phyloP scores from a whole-genome alignment of 2,329 filamentous ascomycete species.

The Claviceps digitariae region DNA sequence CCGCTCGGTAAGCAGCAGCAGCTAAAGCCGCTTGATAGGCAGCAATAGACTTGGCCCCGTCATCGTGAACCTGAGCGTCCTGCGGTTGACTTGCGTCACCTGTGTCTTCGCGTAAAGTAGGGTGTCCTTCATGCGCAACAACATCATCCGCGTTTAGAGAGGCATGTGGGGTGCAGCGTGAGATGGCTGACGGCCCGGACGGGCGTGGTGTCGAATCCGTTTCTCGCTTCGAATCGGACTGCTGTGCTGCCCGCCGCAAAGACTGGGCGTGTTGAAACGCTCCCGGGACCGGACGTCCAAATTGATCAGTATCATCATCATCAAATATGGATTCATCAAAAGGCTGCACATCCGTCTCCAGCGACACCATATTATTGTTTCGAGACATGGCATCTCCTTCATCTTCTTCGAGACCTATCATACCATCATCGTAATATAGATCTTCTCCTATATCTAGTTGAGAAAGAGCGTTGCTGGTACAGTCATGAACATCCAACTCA shows the following conservation, averaged over 20 bases:
- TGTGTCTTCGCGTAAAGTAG: neutral
- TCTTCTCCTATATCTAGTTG: conserved; percentile 37
- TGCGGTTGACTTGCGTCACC: neutral
- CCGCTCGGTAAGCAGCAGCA: conserved; percentile 65
- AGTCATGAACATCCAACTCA: conserved; percentile 30
- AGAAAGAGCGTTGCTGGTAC: conserved; percentile 6
- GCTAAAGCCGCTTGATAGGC: conserved; percentile 77
- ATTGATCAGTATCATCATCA: conserved; percentile 48
- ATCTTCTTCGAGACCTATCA: conserved; percentile 32
- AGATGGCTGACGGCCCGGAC: conserved; percentile 29
- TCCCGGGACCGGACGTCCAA: conserved; percentile 45
- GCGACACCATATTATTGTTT: conserved; percentile 26
- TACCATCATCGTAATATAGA: conserved; percentile 56
- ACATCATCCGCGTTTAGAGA: conserved; percentile 26
- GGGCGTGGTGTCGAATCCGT: conserved; percentile 32
- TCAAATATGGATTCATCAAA: conserved; percentile 69
- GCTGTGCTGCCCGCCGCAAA: conserved; percentile 22
- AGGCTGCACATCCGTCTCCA: conserved; percentile 35
- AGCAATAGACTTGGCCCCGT: conserved; percentile 24
- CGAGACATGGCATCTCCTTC: conserved; percentile 24
- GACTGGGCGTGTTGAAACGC: conserved; percentile 41
- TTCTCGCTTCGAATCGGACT: conserved; percentile 23
- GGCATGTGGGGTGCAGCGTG: conserved; percentile 39
- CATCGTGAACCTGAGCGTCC: conserved; percentile 4
- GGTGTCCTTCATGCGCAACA: neutral